These are phyloP conservation scores for Rhododendron mucronatum DNA, from an alignment of 148 eudicot genomes.

Conservation along the genomic window DNA sequence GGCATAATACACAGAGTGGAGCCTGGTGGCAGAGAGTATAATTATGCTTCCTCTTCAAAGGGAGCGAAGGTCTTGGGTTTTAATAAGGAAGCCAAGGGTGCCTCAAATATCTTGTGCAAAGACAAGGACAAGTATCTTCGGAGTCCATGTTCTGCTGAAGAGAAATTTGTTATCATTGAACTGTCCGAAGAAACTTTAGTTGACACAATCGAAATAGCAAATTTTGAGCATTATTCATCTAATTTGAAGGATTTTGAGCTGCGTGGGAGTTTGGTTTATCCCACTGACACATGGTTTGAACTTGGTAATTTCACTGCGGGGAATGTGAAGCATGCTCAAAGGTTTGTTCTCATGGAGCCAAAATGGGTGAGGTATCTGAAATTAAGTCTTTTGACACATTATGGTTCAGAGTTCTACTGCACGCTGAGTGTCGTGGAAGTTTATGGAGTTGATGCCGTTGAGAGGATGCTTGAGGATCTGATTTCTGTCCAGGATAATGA, in stretches of 20 bases:
- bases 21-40: constrained; percentile 90
- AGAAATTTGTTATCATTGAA: constrained; percentile 81
- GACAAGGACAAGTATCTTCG: constrained; percentile 96
- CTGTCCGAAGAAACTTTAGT: constrained; percentile 97
- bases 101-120: constrained; percentile 71
- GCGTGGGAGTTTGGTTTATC: constrained; percentile 71
- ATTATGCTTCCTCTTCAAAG: constrained; percentile 88
- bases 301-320: constrained; percentile 89
- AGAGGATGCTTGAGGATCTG: constrained; percentile 90
- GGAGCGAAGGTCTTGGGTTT: constrained; percentile 90
- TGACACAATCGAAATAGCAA: constrained; percentile 73
- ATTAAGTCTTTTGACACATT: constrained; percentile 70
- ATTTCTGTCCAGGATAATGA: constrained; percentile 59
- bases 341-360: constrained; percentile 75
- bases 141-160: constrained; percentile 92
- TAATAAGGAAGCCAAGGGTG: constrained; percentile 94
- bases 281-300: constrained; percentile 70
- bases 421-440: constrained; percentile 87
- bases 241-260: constrained; percentile 87
- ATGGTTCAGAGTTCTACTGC: constrained; percentile 93
- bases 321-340: constrained; percentile 81
- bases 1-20: constrained; percentile 71
- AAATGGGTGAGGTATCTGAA: constrained; percentile 91
- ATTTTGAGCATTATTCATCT: constrained; percentile 93
- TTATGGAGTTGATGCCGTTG: constrained; percentile 96